Base-by-base conservation (phyloP, 345 rosid species). In the Clausena lansium region DNA sequence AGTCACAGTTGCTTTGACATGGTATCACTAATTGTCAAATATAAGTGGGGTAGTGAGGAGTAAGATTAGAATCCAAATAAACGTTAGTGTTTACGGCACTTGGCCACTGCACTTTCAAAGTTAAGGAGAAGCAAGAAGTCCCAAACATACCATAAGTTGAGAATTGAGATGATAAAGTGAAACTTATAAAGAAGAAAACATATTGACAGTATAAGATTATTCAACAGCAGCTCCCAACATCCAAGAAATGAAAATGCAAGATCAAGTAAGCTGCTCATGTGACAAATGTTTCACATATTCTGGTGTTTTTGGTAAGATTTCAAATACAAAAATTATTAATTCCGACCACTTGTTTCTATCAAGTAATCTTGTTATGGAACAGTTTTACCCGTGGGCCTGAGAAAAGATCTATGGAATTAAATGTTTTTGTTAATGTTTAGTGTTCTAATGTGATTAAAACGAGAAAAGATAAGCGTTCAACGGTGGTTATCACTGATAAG, bases 191-290 rank as follows among this genome's bases (percentile, higher is more conserved):
- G 39, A 20, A 28, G 79, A 14, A 35, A 11, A 28, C 63, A 71
- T 27, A 28, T 71, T 14, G 63, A 19, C 63, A 54, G 14, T 52
- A 52, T 58, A 33, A 38, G 66, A 71, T 41, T 28, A 74, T 61
- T 41, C 36, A 38, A 32, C 55, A 47, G 33, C 19, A 27, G 36
- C 39, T 33, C 39, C 58, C 30, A 73, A 39, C 27, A 61, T 41
- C 32, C 32, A 64, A 2, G 35, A 10, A 75, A 61, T 22, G 25
- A 47, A 38, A 33, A 65, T 33, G 35, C 50, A 50, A 70, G 59
- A 70, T 50, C 63, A 77, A 62, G 58, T 33, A 70, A 70, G 25
- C 73, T 62, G 50, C 58, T 71, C 32, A 47, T 70, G 52, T 15
- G 11, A 70, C 47, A 35, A 27, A 28, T 11, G 8, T 6, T 47